These are phyloP conservation scores for Thermochaetoides thermophila DNA, from an alignment of 495 filamentous ascomycete genomes.

Conservation along the genomic window DNA sequence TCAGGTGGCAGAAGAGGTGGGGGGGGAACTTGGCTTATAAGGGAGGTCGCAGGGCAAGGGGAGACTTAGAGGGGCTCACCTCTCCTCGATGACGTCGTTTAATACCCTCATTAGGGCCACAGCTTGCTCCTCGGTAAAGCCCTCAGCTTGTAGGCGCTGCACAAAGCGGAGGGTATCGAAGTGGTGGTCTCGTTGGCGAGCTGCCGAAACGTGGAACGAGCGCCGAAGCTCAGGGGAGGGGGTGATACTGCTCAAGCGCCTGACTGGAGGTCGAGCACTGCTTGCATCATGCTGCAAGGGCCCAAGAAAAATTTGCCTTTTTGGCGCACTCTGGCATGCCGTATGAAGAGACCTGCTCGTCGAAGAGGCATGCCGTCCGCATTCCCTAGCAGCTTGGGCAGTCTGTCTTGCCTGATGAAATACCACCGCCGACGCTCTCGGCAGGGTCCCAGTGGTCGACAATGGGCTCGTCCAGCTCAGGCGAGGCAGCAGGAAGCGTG, in stretches of 20 bases:
- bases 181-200: conserved; percentile 64
- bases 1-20: too few species aligned
- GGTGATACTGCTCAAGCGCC: conserved; percentile 6
- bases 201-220: conserved; percentile 56
- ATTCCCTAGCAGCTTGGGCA: too few species aligned
- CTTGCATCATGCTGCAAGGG: neutral
- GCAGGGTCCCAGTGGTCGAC: conserved; percentile 3
- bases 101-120: conserved; percentile 96
- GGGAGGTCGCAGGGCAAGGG: too few species aligned
- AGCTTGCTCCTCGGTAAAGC: conserved; percentile 89
- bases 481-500: conserved; percentile 38
- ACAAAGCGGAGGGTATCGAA: conserved; percentile 98
- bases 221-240: conserved; percentile 20
- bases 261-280: too few species aligned
- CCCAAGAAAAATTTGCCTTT: neutral
- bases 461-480: conserved; percentile 33
- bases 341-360: conserved; percentile 7
- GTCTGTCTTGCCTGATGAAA: conserved; percentile 7
- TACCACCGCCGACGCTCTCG: conserved; percentile 3
- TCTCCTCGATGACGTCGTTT: conserved; percentile 94
- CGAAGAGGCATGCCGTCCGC: too few species aligned
- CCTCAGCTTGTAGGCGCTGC: conserved; percentile 73
- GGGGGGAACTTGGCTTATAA: too few species aligned
- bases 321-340: neutral
- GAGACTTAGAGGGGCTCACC: conserved; percentile 24